Evolutionary conservation across 768 basidiomycete species (phyloP).

Genomic region (Cystobasidium ongulense): DNA sequence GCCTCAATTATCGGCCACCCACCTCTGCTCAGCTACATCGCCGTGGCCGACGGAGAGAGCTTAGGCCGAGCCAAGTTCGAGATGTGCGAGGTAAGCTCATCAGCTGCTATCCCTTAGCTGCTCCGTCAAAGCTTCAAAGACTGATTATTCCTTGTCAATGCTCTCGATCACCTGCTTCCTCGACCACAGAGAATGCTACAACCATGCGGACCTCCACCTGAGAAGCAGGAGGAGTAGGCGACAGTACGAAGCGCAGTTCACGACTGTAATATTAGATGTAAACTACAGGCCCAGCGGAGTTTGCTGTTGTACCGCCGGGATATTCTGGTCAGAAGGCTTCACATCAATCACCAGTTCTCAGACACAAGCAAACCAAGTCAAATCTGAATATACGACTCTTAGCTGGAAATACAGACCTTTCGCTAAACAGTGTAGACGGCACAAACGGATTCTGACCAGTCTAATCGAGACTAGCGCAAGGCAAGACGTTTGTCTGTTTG

Average conservation of each 20-base stretch:
- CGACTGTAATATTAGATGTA: too few relatives aligned
- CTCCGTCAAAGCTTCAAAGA: neutral
- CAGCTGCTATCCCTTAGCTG: neutral
- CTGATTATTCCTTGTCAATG: neutral
- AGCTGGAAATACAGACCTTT: too few relatives aligned
- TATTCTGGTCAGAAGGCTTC: too few relatives aligned
- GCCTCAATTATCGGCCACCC: slow-evolving; percentile 88
- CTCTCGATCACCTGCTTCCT: neutral
- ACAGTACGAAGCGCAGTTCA: neutral
- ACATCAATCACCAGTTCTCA: too few relatives aligned
- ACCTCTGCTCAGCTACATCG: slow-evolving; percentile 71
- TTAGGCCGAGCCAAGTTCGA: slow-evolving; percentile 82
- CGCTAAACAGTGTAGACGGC: too few relatives aligned
- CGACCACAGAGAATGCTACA: slow-evolving; percentile 78
- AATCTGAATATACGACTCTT: too few relatives aligned
- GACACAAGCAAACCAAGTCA: too few relatives aligned
- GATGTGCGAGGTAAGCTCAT: slow-evolving; percentile 87
- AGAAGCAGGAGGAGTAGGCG: slow-evolving; percentile 30
- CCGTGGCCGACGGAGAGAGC: slow-evolving; percentile 90
- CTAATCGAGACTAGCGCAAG: too few relatives aligned
- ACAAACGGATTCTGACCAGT: too few relatives aligned
- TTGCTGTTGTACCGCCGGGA: neutral
- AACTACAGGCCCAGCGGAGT: too few relatives aligned
- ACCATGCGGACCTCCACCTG: slow-evolving; percentile 59
- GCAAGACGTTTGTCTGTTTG: too few relatives aligned